A percentile compares a stretch with the other conserved stretches of the same genome.
Conservation (phyloP, 2,329 filamentous ascomycete genomes). For the Exophiala xenobiotica region DNA sequence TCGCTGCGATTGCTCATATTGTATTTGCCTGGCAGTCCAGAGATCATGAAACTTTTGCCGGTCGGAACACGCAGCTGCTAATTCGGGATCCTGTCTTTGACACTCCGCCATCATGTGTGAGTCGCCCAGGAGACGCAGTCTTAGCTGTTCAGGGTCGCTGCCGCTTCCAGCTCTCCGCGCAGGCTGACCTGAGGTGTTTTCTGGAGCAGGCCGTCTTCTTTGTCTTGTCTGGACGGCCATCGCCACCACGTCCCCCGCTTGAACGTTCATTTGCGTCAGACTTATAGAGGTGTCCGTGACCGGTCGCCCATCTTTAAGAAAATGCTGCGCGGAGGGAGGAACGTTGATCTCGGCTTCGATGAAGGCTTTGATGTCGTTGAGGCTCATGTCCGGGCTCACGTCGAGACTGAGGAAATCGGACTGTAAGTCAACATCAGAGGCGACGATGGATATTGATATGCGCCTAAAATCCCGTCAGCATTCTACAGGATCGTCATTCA, state of each 20-base stretch:
- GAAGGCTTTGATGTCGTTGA: slow-evolving; percentile 82
- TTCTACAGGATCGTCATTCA: slow-evolving; percentile 2
- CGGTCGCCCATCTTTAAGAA: slow-evolving; percentile 86
- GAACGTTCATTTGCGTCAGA: slow-evolving; percentile 75
- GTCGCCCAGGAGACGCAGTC: slow-evolving; percentile 78
- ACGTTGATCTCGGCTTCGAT: slow-evolving; percentile 81
- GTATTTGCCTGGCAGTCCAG: slow-evolving; percentile 65
- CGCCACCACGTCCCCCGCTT: slow-evolving; percentile 88
- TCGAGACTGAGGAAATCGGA: slow-evolving; percentile 79
- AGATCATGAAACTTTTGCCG: slow-evolving; percentile 72
- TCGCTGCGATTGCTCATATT: slow-evolving; percentile 69
- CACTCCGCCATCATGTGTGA: slow-evolving; percentile 70
- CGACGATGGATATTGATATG: slow-evolving; percentile 82
- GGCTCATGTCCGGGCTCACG: slow-evolving; percentile 75
- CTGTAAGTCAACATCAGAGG: slow-evolving; percentile 64
- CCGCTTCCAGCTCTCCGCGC: slow-evolving; percentile 33
- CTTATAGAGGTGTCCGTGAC: slow-evolving; percentile 77
- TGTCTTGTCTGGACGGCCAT: slow-evolving; percentile 63
- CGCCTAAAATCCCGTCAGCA: slow-evolving; percentile 57
- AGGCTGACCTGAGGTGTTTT: slow-evolving; percentile 25
- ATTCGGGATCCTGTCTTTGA: slow-evolving; percentile 68
- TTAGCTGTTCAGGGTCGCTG: slow-evolving; percentile 73
- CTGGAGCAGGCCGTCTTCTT: slow-evolving; percentile 21
- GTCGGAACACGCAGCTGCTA: slow-evolving; percentile 75
- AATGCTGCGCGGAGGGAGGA: slow-evolving; percentile 69